Evolutionary conservation across 2,329 filamentous ascomycete species (phyloP), one percentile per base, ranked within the genome.

Genomic region (Paecilomyces fulvus): DNA sequence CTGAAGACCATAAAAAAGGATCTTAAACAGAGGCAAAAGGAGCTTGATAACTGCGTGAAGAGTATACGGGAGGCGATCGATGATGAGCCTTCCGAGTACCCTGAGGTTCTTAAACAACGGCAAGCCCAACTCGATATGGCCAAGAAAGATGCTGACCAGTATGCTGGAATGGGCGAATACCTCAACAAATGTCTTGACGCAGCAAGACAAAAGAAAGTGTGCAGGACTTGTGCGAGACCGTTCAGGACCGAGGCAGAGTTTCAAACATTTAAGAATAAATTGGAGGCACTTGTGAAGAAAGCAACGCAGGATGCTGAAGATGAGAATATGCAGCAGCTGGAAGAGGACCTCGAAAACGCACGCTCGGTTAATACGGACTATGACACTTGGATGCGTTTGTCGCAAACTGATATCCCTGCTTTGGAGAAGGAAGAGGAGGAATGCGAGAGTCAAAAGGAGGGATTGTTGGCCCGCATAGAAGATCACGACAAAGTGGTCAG

Each of bases 341-440:
- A 89, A 59, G 79, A 81, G 25, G 80, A 86, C 9, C 73, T 89
- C n/a, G 78, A 82, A 49, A 79, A 76, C 53, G 80, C 89, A 48
- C 82, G 83, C 55, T 80, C 79, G 7, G 86, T 83, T 23, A 82
- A 84, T 30, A 78, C 84, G 3, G 80, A 85, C 58, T 90, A 89
- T 65, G 90, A 96, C 58, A 84, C 83, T 0, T 92, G 88, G 73
- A 77, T 83, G 57, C 83, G 88, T 49, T 75, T 95, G 12, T 81
- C 80, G 30, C 70, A 79, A 49, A 79, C 77, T 4, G 90, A 95
- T 62, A 80, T 96, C 53, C 90, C 90, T 0, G 75, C 77, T 0
- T 71, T 91, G 14, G 81, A 86, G 62, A 79, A 81, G 21, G 86
- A 92, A 55, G 77, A 87, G 55, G 77, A 80, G 37, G 75, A 79